Conservation (phyloP, 1,284 basidiomycete genomes). For the Pisolithus thermaeus region DNA sequence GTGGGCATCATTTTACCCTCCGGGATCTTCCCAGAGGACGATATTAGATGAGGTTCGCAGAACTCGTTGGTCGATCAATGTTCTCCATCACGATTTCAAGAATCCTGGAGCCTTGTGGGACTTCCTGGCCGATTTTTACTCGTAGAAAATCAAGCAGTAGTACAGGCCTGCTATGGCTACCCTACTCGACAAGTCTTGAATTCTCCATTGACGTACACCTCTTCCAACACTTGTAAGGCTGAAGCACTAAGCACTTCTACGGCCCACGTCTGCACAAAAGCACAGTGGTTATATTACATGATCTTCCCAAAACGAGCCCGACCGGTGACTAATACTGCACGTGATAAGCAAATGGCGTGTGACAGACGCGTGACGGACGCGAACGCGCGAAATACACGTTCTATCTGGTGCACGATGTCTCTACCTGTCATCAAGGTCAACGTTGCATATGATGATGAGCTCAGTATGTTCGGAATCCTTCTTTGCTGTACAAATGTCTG, state of each 20-base stretch:
- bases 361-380: conserved; percentile 13
- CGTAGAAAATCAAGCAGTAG: neutral
- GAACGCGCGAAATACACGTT: conserved; percentile 2
- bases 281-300: too few species aligned
- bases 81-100: conserved; percentile 95
- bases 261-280: too few species aligned
- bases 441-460: conserved; percentile 44
- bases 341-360: conserved; percentile 5
- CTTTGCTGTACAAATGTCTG: conserved; percentile 33
- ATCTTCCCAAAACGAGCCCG: too few species aligned
- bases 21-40: conserved; percentile 65
- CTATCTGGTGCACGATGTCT: conserved; percentile 39
- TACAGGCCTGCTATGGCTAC: too few species aligned
- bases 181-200: too few species aligned
- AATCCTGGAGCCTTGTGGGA: conserved; percentile 77
- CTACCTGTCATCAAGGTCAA: conserved; percentile 39
- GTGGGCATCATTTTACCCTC: conserved; percentile 87
- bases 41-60: conserved; percentile 70
- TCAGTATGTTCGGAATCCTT: conserved; percentile 28
- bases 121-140: conserved; percentile 44
- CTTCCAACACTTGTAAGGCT: too few species aligned
- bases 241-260: too few species aligned
- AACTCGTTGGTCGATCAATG: conserved; percentile 85
- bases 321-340: too few species aligned
- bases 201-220: too few species aligned